These are phyloP conservation scores for Metrosideros polymorpha DNA, from an alignment of 441 rosid genomes.

Conservation along the genomic window DNA sequence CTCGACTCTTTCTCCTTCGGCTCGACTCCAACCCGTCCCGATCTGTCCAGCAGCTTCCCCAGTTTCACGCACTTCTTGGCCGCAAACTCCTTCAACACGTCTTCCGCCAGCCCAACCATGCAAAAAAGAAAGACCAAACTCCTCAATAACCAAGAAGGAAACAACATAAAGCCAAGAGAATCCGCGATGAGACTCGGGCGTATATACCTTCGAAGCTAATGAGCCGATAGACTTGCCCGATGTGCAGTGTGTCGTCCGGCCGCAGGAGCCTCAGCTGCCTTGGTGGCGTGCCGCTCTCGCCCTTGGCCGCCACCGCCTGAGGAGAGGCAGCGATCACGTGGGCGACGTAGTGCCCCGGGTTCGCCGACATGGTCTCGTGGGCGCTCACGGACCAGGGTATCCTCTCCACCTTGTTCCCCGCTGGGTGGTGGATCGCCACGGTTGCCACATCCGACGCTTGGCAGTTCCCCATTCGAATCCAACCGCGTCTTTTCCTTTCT, in stretches of 20 bases:
- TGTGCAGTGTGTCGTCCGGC: slow-evolving; percentile 59
- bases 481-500: neutral
- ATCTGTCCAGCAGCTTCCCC: slow-evolving; percentile 55
- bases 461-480: slow-evolving; percentile 66
- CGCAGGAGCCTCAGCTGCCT: slow-evolving; percentile 85
- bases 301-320: slow-evolving; percentile 26
- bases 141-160: too few relatives aligned
- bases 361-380: slow-evolving; percentile 52
- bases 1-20: slow-evolving; percentile 20
- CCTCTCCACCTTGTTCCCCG: slow-evolving; percentile 61
- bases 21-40: slow-evolving; percentile 29
- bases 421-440: slow-evolving; percentile 72
- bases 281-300: slow-evolving; percentile 32
- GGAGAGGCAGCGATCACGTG: slow-evolving; percentile 21
- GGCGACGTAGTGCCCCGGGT: slow-evolving; percentile 88
- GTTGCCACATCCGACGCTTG: slow-evolving; percentile 88
- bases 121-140: neutral
- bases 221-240: slow-evolving; percentile 75
- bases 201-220: slow-evolving; percentile 66
- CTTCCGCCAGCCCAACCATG: slow-evolving; percentile 10
- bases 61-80: slow-evolving; percentile 70
- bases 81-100: slow-evolving; percentile 70
- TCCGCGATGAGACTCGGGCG: too few relatives aligned
- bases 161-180: neutral
- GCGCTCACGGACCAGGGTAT: slow-evolving; percentile 74